Percentiles rank a stretch among this genome's conserved stretches.
Evolutionary conservation across 1,284 basidiomycete species (phyloP).

Genomic region (Sanghuangporus weigelae): DNA sequence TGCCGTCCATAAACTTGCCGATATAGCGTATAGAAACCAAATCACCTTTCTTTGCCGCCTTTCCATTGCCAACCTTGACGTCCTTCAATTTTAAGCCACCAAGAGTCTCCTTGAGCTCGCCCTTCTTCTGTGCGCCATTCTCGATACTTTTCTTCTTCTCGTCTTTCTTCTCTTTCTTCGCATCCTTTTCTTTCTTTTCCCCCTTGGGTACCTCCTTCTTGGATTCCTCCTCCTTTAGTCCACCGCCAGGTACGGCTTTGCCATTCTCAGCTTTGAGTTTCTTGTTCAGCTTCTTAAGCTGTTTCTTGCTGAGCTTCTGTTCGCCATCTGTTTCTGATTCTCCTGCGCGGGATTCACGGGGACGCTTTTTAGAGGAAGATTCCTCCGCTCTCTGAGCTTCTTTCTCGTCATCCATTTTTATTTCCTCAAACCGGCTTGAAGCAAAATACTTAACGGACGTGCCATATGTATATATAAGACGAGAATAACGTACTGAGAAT

Average conservation of each 20-base stretch:
- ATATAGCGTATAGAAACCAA: constrained; percentile 85
- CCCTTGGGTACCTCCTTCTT: constrained; percentile 35
- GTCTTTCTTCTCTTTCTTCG: constrained; percentile 37
- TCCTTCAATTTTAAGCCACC: constrained; percentile 50
- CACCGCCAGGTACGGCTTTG: constrained; percentile 42
- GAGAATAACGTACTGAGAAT: constrained; percentile 33
- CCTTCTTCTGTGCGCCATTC: constrained; percentile 30
- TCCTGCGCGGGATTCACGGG: constrained; percentile 30
- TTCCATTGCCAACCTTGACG: constrained; percentile 48
- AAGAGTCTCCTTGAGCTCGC: constrained; percentile 27
- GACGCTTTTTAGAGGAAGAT: constrained; percentile 16
- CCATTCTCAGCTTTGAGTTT: constrained; percentile 67
- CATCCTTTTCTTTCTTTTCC: constrained; percentile 32
- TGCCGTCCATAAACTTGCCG: constrained; percentile 83
- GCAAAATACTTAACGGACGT: not conserved
- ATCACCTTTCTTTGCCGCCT: constrained; percentile 70
- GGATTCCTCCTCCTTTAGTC: constrained; percentile 19
- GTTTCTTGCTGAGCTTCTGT: constrained; percentile 43
- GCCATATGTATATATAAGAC: not conserved
- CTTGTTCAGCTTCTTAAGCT: constrained; percentile 68
- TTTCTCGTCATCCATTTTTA: constrained; percentile 28
- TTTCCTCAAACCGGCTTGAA: constrained; percentile 58
- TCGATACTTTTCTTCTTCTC: constrained; percentile 40
- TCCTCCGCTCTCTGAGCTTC: constrained; percentile 5
- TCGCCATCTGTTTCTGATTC: constrained; percentile 36